Conservation (phyloP, 768 basidiomycete species). For the Suillus discolor region DNA sequence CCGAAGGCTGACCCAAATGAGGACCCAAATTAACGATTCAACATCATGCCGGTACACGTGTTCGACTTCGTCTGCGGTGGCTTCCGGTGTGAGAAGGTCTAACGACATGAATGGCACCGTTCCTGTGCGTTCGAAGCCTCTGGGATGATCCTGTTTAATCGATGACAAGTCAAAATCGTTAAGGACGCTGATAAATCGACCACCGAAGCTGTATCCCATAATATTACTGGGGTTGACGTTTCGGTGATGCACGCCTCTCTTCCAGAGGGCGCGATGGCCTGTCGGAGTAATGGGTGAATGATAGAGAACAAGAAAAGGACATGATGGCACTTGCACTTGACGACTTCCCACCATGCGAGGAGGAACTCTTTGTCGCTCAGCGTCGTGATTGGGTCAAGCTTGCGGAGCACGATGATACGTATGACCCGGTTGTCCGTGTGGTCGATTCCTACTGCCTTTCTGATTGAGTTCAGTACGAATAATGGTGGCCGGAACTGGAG, state of each 20-base stretch:
- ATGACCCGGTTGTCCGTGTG: no score
- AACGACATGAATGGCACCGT: background rate
- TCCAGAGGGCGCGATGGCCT: background rate
- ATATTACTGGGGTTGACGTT: background rate
- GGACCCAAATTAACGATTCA: background rate
- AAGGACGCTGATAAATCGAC: background rate
- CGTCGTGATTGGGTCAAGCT: no score
- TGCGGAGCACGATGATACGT: no score
- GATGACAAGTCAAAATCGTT: background rate
- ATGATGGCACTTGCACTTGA: no score
- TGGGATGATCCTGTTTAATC: background rate
- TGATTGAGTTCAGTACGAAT: no score
- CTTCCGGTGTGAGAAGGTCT: no score
- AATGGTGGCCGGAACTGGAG: no score
- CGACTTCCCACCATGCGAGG: no score
- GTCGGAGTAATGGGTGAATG: background rate
- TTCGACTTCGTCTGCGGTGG: background rate
- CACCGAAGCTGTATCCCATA: background rate
- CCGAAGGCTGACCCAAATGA: background rate
- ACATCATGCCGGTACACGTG: background rate
- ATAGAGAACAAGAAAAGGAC: background rate
- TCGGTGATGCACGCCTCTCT: background rate
- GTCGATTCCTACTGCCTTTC: no score
- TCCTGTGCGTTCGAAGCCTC: background rate
- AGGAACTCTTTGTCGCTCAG: background rate